Base-by-base conservation (phyloP, 2,329 filamentous ascomycete genomes). In the Claviceps sp. region DNA sequence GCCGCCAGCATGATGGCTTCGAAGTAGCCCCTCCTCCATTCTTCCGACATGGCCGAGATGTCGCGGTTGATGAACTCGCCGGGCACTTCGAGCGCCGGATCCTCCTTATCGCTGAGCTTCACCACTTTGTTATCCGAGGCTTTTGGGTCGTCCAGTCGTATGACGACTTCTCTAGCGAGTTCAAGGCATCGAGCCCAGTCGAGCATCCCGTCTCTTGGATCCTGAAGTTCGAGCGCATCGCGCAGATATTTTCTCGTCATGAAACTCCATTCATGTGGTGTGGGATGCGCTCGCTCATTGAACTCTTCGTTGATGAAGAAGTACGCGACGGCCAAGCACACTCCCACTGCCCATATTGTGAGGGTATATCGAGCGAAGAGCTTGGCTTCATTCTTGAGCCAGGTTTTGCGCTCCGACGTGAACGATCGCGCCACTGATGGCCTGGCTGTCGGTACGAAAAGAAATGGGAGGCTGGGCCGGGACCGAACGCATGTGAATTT, bases 21-120 rank as follows among this genome's bases (percentile, higher is more conserved):
- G 61, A 85, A 89, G 68, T 97, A 97, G 1, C 89, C 89, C 52
- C 87, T 76, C 60, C 85, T 75, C 91, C 90, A 97, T 48, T 84
- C 75, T 66, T 94, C 88, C 56, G 82, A 84, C 71, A 89, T 95
- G 6, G 69, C 75, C 1, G 79, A 79, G 52, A 93, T 72, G 63
- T 95, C 87, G 57, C 80, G 81, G 0, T 80, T 74, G 54, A 82
- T 75, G 34, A 71, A 65, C 47, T 91, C 64, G 0, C 78, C 85
- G 17, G 78, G 74, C 0, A 89, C 87, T 60, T 95, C 88, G 5
- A 78, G 71, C 1, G 71, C 66, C 0, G 74, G 73, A 59, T 93
- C 76, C 58, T 93, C 85, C 41, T 90, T 53, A 8, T 66, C 63
- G 14, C 63, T 62, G 3, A 82, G 74, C 57, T 82, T 76, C 7